A percentile compares a stretch with the other conserved stretches of the same genome.
Conservation (phyloP, 192 early-diverging fungal genomes). For the Dissophora globulifera region DNA sequence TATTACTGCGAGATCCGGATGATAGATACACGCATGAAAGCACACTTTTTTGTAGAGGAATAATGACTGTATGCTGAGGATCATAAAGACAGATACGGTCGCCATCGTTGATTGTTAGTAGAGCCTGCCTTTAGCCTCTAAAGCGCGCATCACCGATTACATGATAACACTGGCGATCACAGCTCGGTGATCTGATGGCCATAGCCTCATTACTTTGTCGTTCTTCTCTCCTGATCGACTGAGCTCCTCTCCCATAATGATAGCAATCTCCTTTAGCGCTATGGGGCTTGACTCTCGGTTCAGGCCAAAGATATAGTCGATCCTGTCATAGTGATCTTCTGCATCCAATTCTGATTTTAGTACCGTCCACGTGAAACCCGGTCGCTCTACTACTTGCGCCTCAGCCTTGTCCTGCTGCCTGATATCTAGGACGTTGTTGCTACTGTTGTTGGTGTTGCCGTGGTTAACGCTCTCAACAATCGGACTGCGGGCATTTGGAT, state of each 20-base stretch:
- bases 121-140: background rate
- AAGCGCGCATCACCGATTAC: background rate
- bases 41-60: too few species aligned
- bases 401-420: constrained; percentile 11
- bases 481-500: background rate
- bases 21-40: too few species aligned
- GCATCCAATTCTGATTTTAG: constrained; percentile 17
- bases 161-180: constrained; percentile 43
- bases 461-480: background rate
- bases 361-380: constrained; percentile 36
- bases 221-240: constrained; percentile 38
- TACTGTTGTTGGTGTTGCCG: background rate
- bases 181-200: constrained; percentile 50
- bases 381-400: constrained; percentile 30
- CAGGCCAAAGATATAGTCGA: constrained; percentile 47
- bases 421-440: background rate
- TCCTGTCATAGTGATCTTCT: constrained; percentile 41
- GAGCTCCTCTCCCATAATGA: constrained; percentile 39
- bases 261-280: constrained; percentile 42
- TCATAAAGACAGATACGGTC: too few species aligned
- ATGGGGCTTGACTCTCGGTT: constrained; percentile 45
- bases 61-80: too few species aligned
- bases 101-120: too few species aligned
- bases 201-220: constrained; percentile 29
- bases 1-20: too few species aligned